A percentile compares a stretch with the other conserved stretches of the same genome.
Conservation (phyloP, 148 eudicot species). For the Oxyria digyna region DNA sequence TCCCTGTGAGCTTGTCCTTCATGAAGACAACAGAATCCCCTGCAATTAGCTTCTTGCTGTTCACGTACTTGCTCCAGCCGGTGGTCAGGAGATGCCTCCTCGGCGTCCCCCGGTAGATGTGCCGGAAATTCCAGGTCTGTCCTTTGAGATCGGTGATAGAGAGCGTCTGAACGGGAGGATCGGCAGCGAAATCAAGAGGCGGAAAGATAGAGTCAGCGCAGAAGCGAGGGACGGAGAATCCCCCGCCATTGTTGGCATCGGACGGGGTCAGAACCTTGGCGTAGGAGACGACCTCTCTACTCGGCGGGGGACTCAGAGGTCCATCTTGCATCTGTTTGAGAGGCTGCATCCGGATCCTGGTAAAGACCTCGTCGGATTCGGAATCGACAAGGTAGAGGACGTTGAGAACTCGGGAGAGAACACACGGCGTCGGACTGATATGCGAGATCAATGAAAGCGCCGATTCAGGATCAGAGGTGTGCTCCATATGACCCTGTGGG, state of each 20-base stretch:
- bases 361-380: slow-evolving; percentile 47
- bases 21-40: slow-evolving; percentile 70
- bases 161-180: slow-evolving; percentile 65
- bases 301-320: neutral
- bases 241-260: slow-evolving; percentile 86
- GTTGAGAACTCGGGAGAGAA: slow-evolving; percentile 39
- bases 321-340: neutral
- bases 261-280: slow-evolving; percentile 71
- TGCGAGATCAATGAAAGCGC: neutral
- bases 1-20: slow-evolving; percentile 11
- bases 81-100: slow-evolving; percentile 73
- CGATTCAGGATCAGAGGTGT: slow-evolving; percentile 12
- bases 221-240: slow-evolving; percentile 70
- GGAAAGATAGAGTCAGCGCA: slow-evolving; percentile 79
- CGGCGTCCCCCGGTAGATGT: slow-evolving; percentile 78
- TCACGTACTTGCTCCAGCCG: slow-evolving; percentile 86
- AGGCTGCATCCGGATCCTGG: slow-evolving; percentile 31
- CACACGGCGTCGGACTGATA: slow-evolving; percentile 12
- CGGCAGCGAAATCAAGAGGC: slow-evolving; percentile 31
- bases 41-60: slow-evolving; percentile 46
- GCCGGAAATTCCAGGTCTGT: slow-evolving; percentile 46
- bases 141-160: slow-evolving; percentile 33
- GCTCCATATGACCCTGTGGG: slow-evolving; percentile 76
- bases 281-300: slow-evolving; percentile 32
- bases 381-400: slow-evolving; percentile 25